Base-by-base conservation (phyloP, 495 filamentous ascomycete species). In the Talaromyces wortmannii region DNA sequence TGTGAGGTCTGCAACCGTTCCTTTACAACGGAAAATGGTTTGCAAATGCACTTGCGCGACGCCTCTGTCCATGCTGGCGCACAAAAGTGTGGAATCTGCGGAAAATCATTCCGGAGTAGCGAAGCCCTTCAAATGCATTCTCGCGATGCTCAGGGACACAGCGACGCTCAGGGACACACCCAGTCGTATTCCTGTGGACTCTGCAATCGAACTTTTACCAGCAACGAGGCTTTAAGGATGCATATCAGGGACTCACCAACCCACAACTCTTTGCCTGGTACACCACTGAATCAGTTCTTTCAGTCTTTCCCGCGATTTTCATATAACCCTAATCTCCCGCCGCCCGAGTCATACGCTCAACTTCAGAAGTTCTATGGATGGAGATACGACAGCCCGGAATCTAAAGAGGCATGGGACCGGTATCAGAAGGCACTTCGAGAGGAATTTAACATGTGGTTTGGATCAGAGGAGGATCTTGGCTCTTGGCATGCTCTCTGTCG, bases 401-500 rank as follows among this genome's bases (percentile, higher is more conserved):
- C 52, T 15, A 45, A 53, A 30, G 42, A 53, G 17, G 55, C 59
- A 32, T 52, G 58, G 55, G 30, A 47, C 31, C 43, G n/a, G 32
- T 65, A 59, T 45, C 59, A 66, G 42, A 50, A 45, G n/a, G 62
- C 63, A 17, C 46, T 64, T 6, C 42, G 31, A 11, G 33, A 59
- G 17, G 62, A 66, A 40, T 45, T 66, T 31, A 40, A 52, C n/a
- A 36, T 66, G 5, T 66, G 61, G 59, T 66, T 55, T 58, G 63
- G 63, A 30, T 29, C 53, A 15, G 62, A 61, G n/a, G 54, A 61
- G 44, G 54, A 63, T 42, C 53, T 66, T 18, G 40, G 13, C 8
- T 50, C 61, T 17, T 66, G 63, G 62, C 63, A 66, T 55, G 48
- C 63, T 16, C 61, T 66, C 32, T 66, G 62, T 43, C 59, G 63